A percentile compares a stretch with the other conserved stretches of the same genome.
phyloP scores from a whole-genome alignment of 768 basidiomycete species.

The Lanmaoa pseudosensibilis region DNA sequence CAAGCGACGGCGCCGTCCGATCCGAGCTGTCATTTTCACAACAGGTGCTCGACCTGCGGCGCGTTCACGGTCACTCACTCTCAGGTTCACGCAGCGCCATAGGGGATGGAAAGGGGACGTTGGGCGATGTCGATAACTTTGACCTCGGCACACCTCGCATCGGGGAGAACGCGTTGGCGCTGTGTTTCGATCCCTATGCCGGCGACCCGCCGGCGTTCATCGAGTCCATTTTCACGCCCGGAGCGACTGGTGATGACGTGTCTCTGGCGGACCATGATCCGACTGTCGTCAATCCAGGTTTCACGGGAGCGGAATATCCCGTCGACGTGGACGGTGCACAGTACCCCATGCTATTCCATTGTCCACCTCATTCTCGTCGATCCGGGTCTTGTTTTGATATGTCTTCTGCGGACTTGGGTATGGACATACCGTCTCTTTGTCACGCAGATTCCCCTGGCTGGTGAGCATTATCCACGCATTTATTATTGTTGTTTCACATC shows the following conservation, averaged over 20 bases:
- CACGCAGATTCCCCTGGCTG: background rate
- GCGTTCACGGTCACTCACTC: background rate
- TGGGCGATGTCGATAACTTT: background rate
- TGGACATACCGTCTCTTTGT: no score
- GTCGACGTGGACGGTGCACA: background rate
- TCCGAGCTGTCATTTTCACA: background rate
- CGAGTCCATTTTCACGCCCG: background rate
- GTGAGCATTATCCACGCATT: background rate
- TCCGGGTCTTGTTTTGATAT: background rate
- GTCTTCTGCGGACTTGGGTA: background rate
- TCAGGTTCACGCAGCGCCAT: background rate
- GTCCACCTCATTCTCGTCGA: background rate
- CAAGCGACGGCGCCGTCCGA: background rate
- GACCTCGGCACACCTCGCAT: background rate
- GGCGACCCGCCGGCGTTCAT: conserved; percentile 51
- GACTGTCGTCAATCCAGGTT: background rate
- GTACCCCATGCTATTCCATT: background rate
- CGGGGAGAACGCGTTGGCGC: background rate
- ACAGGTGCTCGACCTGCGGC: no score
- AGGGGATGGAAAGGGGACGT: background rate
- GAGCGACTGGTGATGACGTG: background rate
- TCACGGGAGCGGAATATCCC: background rate
- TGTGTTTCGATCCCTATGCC: conserved; percentile 22
- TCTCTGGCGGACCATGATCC: background rate
- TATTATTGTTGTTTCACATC: background rate